Percentiles rank a stretch among this genome's conserved stretches.
These are phyloP conservation scores for Exidia glandulosa DNA, from an alignment of 768 basidiomycete genomes.

Conservation along the genomic window DNA sequence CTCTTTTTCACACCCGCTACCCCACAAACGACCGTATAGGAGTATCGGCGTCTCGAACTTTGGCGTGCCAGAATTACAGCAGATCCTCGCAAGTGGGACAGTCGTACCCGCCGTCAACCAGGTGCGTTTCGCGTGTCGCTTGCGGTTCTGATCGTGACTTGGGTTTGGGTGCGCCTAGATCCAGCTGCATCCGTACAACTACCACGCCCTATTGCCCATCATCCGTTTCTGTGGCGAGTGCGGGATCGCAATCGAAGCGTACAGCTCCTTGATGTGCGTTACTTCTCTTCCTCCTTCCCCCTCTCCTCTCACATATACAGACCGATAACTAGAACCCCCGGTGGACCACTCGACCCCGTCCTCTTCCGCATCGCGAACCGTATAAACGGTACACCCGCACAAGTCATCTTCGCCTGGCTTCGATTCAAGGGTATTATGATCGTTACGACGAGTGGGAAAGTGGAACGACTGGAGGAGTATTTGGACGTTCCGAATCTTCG, in stretches of 20 bases:
- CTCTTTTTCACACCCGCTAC: no score
- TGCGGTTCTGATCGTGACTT: background rate
- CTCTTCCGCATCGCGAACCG: slow-evolving; percentile 13
- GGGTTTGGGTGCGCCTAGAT: slow-evolving; percentile 10
- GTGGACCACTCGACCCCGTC: slow-evolving; percentile 18
- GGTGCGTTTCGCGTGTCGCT: slow-evolving; percentile 28
- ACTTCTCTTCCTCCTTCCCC: no score
- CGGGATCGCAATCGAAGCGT: slow-evolving; percentile 20
- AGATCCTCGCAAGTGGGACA: slow-evolving; percentile 54
- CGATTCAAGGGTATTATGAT: slow-evolving; percentile 14
- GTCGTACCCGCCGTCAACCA: slow-evolving; percentile 69
- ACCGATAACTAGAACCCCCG: slow-evolving; percentile 16
- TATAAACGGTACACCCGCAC: slow-evolving; percentile 16
- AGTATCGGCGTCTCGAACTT: slow-evolving; percentile 71
- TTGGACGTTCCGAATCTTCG: slow-evolving; percentile 7
- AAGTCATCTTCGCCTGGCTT: slow-evolving; percentile 20
- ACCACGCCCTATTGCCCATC: slow-evolving; percentile 10
- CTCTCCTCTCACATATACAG: slow-evolving; percentile 5
- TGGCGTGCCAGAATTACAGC: slow-evolving; percentile 54
- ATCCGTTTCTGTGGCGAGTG: slow-evolving; percentile 16
- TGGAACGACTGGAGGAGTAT: slow-evolving; percentile 24
- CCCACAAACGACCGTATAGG: no score
- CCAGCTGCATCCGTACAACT: slow-evolving; percentile 19
- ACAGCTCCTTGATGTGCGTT: slow-evolving; percentile 17
- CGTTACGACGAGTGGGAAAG: slow-evolving; percentile 13